phyloP scores from a whole-genome alignment of 2,329 filamentous ascomycete species.

The Pleurostoma richardsiae region DNA sequence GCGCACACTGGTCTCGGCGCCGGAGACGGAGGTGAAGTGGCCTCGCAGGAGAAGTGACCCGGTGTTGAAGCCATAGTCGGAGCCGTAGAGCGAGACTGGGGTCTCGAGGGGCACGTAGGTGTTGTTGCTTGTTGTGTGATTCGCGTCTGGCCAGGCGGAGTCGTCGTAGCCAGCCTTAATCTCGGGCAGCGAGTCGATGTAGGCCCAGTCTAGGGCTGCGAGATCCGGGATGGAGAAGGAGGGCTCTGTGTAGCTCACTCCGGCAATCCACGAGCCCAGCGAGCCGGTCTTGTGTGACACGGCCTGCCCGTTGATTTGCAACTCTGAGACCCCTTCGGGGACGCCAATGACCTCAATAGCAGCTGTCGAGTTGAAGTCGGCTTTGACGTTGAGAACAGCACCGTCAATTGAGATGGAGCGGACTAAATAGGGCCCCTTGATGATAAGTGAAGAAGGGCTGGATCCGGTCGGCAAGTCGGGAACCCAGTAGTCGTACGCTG shows the following conservation, averaged over 20 bases:
- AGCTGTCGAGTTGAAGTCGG: constrained; percentile 68
- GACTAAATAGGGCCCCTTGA: constrained; percentile 61
- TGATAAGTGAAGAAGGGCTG: constrained; percentile 41
- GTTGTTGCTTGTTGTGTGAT: constrained; percentile 57
- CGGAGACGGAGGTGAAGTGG: constrained; percentile 52
- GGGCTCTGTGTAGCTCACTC: constrained; percentile 40
- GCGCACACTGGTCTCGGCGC: constrained; percentile 48
- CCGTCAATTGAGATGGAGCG: constrained; percentile 53
- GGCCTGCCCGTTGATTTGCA: constrained; percentile 34
- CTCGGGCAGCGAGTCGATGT: constrained; percentile 68
- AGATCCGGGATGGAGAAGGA: constrained; percentile 53
- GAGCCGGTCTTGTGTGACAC: constrained; percentile 34
- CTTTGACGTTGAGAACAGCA: constrained; percentile 55
- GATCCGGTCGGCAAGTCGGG: constrained; percentile 40
- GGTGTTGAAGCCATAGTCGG: constrained; percentile 66
- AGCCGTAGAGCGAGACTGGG: constrained; percentile 57
- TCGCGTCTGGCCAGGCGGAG: constrained; percentile 57
- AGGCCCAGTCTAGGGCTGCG: constrained; percentile 58
- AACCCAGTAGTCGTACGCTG: constrained; percentile 67
- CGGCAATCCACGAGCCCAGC: constrained; percentile 43
- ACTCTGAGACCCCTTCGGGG: constrained; percentile 36
- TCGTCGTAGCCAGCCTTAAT: constrained; percentile 62
- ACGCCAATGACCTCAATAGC: constrained; percentile 64
- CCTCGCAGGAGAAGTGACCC: constrained; percentile 63
- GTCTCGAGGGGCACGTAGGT: constrained; percentile 52